Percentiles rank a stretch among this genome's conserved stretches.
These are phyloP conservation scores for Entophlyctis helioformis DNA, from an alignment of 192 early-diverging fungal genomes.

Conservation along the genomic window DNA sequence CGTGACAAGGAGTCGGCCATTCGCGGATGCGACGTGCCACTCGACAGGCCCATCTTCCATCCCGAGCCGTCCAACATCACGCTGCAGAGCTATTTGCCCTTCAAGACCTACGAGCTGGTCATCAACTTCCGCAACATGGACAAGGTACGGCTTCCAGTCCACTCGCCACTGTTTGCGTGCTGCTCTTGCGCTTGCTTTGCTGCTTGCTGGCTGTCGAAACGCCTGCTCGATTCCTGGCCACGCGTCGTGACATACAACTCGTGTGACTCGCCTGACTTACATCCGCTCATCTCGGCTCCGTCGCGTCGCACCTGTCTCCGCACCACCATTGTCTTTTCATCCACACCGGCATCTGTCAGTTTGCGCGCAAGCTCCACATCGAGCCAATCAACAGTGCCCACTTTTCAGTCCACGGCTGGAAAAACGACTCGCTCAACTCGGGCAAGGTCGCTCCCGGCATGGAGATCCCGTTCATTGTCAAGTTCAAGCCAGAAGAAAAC, in stretches of 20 bases:
- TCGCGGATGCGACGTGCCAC: slow-evolving; percentile 21
- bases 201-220: too few relatives aligned
- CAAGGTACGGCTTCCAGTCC: slow-evolving; percentile 35
- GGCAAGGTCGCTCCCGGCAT: slow-evolving; percentile 51
- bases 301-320: too few relatives aligned
- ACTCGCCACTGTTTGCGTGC: too few relatives aligned
- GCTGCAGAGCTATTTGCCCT: slow-evolving; percentile 33
- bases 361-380: slow-evolving; percentile 15
- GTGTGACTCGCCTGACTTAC: too few relatives aligned
- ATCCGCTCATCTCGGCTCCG: too few relatives aligned
- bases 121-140: slow-evolving; percentile 48
- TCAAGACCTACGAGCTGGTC: slow-evolving; percentile 39
- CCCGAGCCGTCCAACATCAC: slow-evolving; percentile 31
- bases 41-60: slow-evolving; percentile 40
- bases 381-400: slow-evolving; percentile 35
- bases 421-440: slow-evolving; percentile 27
- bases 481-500: slow-evolving; percentile 39
- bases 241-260: too few relatives aligned
- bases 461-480: slow-evolving; percentile 39
- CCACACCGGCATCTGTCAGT: too few relatives aligned
- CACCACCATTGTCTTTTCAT: too few relatives aligned
- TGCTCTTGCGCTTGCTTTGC: too few relatives aligned
- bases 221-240: too few relatives aligned
- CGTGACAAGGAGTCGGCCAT: slow-evolving; percentile 9
- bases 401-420: slow-evolving; percentile 28